Percentiles rank a stretch among this genome's conserved stretches.
phyloP scores from a whole-genome alignment of 139 green algal species.

The Diplosphaera chodatii region DNA sequence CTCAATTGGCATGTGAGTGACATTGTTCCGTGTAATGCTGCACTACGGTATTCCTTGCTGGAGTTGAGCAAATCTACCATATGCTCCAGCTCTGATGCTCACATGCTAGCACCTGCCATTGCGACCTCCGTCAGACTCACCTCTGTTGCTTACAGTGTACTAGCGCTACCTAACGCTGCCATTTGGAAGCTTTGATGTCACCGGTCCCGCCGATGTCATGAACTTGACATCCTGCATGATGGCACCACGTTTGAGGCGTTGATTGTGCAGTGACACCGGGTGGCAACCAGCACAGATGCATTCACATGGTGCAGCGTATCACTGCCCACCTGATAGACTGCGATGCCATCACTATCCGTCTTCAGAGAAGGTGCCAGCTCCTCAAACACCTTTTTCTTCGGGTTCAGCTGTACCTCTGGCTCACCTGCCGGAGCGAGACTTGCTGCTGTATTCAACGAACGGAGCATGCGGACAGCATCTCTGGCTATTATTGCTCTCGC shows the following conservation, averaged over 20 bases:
- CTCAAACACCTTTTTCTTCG: constrained; percentile 90
- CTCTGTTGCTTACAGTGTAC: no score
- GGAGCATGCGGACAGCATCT: no score
- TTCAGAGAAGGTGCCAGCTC: constrained; percentile 64
- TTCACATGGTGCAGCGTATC: background rate
- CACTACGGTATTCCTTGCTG: no score
- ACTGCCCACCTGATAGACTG: background rate
- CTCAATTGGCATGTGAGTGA: no score
- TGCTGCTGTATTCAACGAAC: no score
- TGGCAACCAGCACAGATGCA: no score
- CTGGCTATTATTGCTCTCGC: no score
- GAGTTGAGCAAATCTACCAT: no score
- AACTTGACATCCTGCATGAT: constrained; percentile 54
- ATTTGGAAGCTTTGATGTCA: constrained; percentile 50
- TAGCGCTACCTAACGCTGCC: constrained; percentile 14
- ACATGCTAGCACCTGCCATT: no score
- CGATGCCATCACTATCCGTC: constrained; percentile 33
- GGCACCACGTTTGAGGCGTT: background rate
- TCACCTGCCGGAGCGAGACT: background rate
- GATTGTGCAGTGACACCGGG: background rate
- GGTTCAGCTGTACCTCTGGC: constrained; percentile 66
- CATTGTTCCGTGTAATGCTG: no score
- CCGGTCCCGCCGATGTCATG: constrained; percentile 61
- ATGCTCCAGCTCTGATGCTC: no score
- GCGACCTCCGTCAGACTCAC: no score